phyloP scores from a whole-genome alignment of 1,284 basidiomycete species.

The Tylopilus orsonianus region DNA sequence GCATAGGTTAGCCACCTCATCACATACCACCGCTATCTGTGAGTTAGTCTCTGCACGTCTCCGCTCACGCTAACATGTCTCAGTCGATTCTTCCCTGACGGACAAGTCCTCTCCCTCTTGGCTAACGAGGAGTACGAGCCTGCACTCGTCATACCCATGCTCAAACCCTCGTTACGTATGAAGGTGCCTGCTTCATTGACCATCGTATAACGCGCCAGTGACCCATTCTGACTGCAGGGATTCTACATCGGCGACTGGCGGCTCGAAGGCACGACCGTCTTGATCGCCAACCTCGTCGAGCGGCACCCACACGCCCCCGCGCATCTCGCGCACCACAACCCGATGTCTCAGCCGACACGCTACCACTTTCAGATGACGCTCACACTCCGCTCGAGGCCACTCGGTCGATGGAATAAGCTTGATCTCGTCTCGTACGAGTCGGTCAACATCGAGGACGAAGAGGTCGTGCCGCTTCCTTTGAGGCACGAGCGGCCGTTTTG shows the following conservation, averaged over 20 bases:
- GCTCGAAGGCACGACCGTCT: constrained; percentile 56
- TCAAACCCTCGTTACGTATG: constrained; percentile 75
- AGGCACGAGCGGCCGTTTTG: constrained; percentile 88
- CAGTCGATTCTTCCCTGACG: constrained; percentile 87
- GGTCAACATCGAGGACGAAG: constrained; percentile 73
- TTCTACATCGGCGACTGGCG: constrained; percentile 70
- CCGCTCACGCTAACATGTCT: constrained; percentile 9
- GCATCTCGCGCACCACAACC: constrained; percentile 20
- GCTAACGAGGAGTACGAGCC: constrained; percentile 81
- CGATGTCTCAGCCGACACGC: constrained; percentile 34
- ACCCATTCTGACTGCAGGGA: constrained; percentile 45
- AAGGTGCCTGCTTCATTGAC: constrained; percentile 52
- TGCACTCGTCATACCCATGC: constrained; percentile 71
- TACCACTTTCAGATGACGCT: constrained; percentile 90
- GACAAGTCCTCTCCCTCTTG: constrained; percentile 82
- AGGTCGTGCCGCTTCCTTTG: constrained; percentile 68
- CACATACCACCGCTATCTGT: constrained; percentile 85
- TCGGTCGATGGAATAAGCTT: constrained; percentile 89
- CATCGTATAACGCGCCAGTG: not conserved
- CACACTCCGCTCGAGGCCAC: constrained; percentile 70
- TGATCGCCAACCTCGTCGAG: constrained; percentile 65
- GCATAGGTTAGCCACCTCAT: constrained; percentile 67
- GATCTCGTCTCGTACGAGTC: constrained; percentile 76
- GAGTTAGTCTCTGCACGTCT: constrained; percentile 28
- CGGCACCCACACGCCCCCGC: constrained; percentile 36